Percentiles rank a stretch among this genome's conserved stretches.
These are phyloP conservation scores for Cymbopogon flexuosus DNA, from an alignment of 202 grass and related monocot genomes.

Conservation along the genomic window DNA sequence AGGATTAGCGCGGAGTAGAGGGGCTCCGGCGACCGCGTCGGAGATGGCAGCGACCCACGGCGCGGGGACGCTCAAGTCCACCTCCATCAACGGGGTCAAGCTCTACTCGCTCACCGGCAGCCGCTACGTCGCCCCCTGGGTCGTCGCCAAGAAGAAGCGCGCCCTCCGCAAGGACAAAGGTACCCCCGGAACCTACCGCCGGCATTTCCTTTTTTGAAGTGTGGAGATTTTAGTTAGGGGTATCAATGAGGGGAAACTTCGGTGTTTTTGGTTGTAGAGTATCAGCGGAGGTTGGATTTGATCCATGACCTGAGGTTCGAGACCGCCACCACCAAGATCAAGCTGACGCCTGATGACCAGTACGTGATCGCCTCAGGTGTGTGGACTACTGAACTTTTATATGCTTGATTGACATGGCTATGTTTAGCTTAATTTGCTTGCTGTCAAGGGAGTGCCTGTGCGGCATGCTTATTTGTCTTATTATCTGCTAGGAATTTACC, in stretches of 20 bases:
- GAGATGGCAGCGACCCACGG: conserved; percentile 25
- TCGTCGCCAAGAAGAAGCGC: conserved; percentile 69
- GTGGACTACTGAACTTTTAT: neutral
- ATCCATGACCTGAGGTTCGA: conserved; percentile 90
- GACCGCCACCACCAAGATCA: conserved; percentile 69
- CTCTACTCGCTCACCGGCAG: conserved; percentile 63
- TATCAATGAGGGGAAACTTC: neutral
- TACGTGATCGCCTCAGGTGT: conserved; percentile 81
- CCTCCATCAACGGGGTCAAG: conserved; percentile 94
- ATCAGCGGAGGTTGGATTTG: conserved; percentile 66
- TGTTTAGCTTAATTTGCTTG: neutral
- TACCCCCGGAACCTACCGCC: neutral
- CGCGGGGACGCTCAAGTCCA: conserved; percentile 59
- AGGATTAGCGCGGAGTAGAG: neutral
- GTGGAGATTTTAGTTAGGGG: too few species aligned
- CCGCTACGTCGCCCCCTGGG: conserved; percentile 49
- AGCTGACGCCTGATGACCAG: conserved; percentile 67
- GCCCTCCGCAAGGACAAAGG: conserved; percentile 77
- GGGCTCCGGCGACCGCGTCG: neutral
- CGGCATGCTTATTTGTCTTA: neutral
- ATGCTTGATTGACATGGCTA: neutral
- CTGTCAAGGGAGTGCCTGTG: neutral
- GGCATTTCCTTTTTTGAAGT: neutral
- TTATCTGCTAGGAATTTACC: conserved; percentile 68
- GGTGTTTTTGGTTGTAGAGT: conserved; percentile 39